Conservation (phyloP, 108 stramenopile genomes). For the Fistulifera pelliculosa region DNA sequence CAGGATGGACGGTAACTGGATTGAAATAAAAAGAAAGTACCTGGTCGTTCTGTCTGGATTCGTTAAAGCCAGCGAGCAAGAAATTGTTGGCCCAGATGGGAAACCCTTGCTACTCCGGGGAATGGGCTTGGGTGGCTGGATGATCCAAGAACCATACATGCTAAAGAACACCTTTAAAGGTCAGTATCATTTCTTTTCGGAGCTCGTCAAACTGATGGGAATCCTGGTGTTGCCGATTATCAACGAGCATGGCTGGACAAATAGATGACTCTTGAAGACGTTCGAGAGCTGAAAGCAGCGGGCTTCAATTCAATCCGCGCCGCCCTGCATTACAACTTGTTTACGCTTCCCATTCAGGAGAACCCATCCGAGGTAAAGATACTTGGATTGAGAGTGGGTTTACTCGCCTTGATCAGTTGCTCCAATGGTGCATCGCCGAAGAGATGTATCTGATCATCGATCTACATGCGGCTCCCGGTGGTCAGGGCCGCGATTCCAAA, state of each 20-base stretch:
- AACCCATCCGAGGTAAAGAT: background rate
- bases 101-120: background rate
- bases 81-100: background rate
- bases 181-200: background rate
- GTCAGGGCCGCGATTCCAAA: background rate
- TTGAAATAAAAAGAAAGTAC: background rate
- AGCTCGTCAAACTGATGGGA: background rate
- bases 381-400: background rate
- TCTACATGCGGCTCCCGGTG: conserved; percentile 2
- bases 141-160: conserved; percentile 5
- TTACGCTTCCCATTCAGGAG: conserved; percentile 1
- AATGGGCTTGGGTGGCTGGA: conserved; percentile 3
- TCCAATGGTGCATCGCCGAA: background rate
- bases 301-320: conserved; percentile 2
- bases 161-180: background rate
- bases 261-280: background rate
- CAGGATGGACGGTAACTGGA: background rate
- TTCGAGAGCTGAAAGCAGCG: background rate
- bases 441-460: background rate
- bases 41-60: background rate
- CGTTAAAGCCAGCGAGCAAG: background rate
- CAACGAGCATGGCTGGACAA: conserved; percentile 1
- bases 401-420: background rate
- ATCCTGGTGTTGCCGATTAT: background rate
- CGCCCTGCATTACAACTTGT: conserved; percentile 3